Conservation (phyloP, 176 grass and related monocot genomes). For the Carex littledalei region DNA sequence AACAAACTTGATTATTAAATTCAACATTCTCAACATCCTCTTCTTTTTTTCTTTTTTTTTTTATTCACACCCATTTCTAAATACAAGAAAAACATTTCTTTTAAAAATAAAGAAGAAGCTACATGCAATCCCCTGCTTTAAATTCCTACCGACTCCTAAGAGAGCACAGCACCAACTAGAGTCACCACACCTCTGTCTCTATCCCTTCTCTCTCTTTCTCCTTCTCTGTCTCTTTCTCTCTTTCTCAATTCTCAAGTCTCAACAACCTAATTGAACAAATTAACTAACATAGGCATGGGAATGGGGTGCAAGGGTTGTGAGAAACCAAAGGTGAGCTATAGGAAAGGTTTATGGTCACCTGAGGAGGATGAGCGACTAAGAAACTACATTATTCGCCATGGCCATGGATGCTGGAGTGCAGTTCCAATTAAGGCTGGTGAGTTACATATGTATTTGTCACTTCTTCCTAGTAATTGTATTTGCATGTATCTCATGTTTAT, state of each 20-base stretch:
- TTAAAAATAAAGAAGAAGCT: background rate
- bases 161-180: constrained; percentile 3
- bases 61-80: background rate
- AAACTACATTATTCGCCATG: constrained; percentile 69
- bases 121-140: background rate
- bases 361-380: constrained; percentile 78
- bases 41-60: background rate
- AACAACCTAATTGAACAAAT: constrained; percentile 14
- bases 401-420: constrained; percentile 82
- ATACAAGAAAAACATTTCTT: background rate
- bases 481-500: background rate
- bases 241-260: background rate
- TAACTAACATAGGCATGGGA: background rate
- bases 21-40: background rate
- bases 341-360: constrained; percentile 94
- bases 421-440: constrained; percentile 74
- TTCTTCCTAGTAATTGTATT: background rate
- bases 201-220: background rate
- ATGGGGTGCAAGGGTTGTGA: constrained; percentile 84
- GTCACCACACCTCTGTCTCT: background rate
- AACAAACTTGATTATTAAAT: constrained; percentile 5
- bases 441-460: background rate
- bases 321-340: constrained; percentile 67
- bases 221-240: background rate
- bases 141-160: constrained; percentile 7